Evolutionary conservation across 2,329 filamentous ascomycete species (phyloP).

Genomic region (Fusarium sp.): DNA sequence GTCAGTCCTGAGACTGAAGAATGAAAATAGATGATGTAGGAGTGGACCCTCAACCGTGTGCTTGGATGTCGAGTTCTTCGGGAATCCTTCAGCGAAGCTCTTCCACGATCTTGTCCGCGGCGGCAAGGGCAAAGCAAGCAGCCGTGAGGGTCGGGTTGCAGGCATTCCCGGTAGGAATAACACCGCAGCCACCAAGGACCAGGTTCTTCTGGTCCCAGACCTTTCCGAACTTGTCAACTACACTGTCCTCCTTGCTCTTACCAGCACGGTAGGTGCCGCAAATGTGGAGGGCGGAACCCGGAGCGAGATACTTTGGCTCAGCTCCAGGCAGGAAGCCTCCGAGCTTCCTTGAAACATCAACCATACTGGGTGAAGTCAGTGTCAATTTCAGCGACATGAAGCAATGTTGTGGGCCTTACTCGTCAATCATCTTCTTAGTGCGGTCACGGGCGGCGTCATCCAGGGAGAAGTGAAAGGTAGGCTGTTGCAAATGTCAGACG

Average conservation of each 20-base stretch:
- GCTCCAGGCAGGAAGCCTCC: not conserved
- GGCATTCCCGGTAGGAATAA: constrained; percentile 8
- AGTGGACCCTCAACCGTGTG: not conserved
- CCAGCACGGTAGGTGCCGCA: constrained; percentile 7
- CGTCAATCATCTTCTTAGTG: not conserved
- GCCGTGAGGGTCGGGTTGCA: constrained; percentile 5
- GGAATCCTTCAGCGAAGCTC: not conserved
- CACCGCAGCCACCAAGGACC: not conserved
- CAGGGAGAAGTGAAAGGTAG: not conserved
- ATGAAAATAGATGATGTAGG: not conserved
- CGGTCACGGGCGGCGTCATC: not conserved
- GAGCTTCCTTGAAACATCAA: not conserved
- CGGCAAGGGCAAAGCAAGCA: constrained; percentile 6
- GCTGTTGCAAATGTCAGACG: not conserved
- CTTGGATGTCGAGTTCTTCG: not conserved
- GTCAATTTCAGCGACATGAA: not conserved
- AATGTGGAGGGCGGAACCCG: not conserved
- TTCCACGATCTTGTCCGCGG: constrained; percentile 6
- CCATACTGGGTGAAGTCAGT: not conserved
- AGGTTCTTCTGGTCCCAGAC: not conserved
- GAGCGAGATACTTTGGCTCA: constrained; percentile 5
- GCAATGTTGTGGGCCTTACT: not conserved
- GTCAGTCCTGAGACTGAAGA: not conserved
- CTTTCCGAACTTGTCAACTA: constrained; percentile 1
- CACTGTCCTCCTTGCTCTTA: not conserved